These are phyloP conservation scores for Globisporangium takayamanum DNA, from an alignment of 352 stramenopile genomes.

Conservation along the genomic window DNA sequence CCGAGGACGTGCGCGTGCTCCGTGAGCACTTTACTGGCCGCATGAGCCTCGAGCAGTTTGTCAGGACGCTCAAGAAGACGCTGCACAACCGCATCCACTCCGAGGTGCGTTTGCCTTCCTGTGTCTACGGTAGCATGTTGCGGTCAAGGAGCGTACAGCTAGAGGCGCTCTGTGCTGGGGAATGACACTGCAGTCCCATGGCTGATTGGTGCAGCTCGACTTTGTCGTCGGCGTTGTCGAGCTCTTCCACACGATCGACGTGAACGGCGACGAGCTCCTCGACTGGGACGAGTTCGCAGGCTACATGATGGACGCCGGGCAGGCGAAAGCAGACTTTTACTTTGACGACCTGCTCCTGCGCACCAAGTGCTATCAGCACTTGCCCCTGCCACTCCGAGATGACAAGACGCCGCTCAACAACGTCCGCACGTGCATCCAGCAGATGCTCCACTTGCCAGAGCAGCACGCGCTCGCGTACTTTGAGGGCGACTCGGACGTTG, in stretches of 20 bases:
- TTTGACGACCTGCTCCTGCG: conserved; percentile 22
- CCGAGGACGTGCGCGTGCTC: conserved; percentile 58
- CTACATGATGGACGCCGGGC: conserved; percentile 78
- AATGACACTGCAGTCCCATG: too few species aligned
- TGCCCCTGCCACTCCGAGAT: conserved; percentile 6
- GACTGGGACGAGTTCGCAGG: conserved; percentile 89
- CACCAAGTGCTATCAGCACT: conserved; percentile 7
- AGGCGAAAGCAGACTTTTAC: conserved; percentile 51
- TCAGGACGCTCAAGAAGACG: conserved; percentile 61
- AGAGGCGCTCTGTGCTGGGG: too few species aligned
- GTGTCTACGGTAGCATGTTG: background rate
- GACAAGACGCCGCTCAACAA: conserved; percentile 30
- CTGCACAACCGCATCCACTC: conserved; percentile 59
- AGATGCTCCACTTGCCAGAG: conserved; percentile 40
- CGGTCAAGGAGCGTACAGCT: background rate
- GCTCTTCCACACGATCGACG: conserved; percentile 88
- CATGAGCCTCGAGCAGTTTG: conserved; percentile 60
- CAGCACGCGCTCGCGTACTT: conserved; percentile 66
- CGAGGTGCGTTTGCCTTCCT: conserved; percentile 15
- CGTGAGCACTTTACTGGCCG: conserved; percentile 42
- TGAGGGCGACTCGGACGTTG: conserved; percentile 54
- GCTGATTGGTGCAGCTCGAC: conserved; percentile 30
- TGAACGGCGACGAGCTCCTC: conserved; percentile 80
- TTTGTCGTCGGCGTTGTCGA: conserved; percentile 83
- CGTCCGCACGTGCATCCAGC: conserved; percentile 40